phyloP scores from a whole-genome alignment of 768 basidiomycete genomes.

The Piloderma croceum region DNA sequence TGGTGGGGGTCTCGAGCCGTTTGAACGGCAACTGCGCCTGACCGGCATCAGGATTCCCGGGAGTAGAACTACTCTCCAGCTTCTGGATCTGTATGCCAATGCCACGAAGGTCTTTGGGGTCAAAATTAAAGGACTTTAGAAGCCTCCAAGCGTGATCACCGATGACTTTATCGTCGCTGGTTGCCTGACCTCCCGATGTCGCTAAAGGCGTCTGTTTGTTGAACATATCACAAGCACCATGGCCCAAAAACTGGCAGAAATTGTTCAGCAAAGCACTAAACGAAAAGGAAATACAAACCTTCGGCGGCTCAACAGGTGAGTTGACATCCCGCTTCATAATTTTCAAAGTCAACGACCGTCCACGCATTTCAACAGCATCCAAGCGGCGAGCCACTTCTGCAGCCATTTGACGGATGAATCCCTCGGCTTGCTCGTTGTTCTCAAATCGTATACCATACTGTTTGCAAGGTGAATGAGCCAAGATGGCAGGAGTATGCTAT shows the following conservation, averaged over 20 bases:
- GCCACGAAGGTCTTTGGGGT: constrained; percentile 84
- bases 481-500: neutral
- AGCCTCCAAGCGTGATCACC: constrained; percentile 74
- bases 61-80: constrained; percentile 51
- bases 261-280: neutral
- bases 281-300: constrained; percentile 43
- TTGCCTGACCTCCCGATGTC: constrained; percentile 59
- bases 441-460: constrained; percentile 96
- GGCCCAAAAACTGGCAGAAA: constrained; percentile 73
- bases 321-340: constrained; percentile 81
- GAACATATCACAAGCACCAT: constrained; percentile 79
- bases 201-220: constrained; percentile 65
- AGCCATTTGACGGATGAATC: constrained; percentile 72
- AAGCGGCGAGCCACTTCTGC: constrained; percentile 72
- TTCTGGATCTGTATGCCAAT: constrained; percentile 90
- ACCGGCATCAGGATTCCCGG: constrained; percentile 34
- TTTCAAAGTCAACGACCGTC: constrained; percentile 77
- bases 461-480: neutral
- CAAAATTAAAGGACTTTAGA: constrained; percentile 66
- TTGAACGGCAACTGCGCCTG: constrained; percentile 64
- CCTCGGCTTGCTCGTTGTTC: constrained; percentile 72
- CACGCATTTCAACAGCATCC: constrained; percentile 60
- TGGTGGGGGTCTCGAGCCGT: constrained; percentile 11
- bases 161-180: constrained; percentile 66
- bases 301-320: constrained; percentile 86